Base-by-base conservation (phyloP, 352 stramenopile species). In the Saprolegnia diclina region DNA sequence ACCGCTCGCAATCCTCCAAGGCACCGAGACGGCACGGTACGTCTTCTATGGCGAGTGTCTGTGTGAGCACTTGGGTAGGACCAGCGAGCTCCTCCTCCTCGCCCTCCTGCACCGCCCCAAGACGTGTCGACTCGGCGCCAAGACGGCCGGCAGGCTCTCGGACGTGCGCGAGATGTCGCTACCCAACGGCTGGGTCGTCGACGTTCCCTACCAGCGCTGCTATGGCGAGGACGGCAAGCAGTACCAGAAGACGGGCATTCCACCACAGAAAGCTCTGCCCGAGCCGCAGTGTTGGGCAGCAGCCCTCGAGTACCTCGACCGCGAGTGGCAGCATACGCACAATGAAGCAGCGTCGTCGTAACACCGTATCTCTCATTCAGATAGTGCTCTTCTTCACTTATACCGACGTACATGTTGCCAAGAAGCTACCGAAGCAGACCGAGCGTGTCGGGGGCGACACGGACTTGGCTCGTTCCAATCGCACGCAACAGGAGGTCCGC, bases 141-240 rank as follows among this genome's bases (percentile, higher is more conserved):
- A 71, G 13, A 90, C 82, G 0, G 83, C 83, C 0, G 86, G 86
- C 18, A 83, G 77, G 32, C 71, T 92, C 14, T 89, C 86, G 24
- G 71, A 77, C 56, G 89, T 84, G 22, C 74, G 74, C 6, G 80
- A 87, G 57, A 55, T 91, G 16, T 81, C 80, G n/a, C 77, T 94
- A 24, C 86, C 86, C 11, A 94, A 94, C 68, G 89, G 81, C 66
- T 94, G 86, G 86, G 86, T 78, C 1, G 79, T 94, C 21, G 84
- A 94, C 35, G 87, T 94, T 53, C 86, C 86, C 10, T 75, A 89
- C 56, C 73, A 90, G 62, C 81, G 80, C n/a, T 85, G 81, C 64
- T 88, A 88, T 61, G 89, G 82, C 59, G 76, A 75, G 0, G 77
- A 89, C 46, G 77, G 85, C 19, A 67, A 80, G 65, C 52, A 57